Base-by-base conservation (phyloP, 2,329 filamentous ascomycete genomes). In the Cryoendolithus antarcticus region DNA sequence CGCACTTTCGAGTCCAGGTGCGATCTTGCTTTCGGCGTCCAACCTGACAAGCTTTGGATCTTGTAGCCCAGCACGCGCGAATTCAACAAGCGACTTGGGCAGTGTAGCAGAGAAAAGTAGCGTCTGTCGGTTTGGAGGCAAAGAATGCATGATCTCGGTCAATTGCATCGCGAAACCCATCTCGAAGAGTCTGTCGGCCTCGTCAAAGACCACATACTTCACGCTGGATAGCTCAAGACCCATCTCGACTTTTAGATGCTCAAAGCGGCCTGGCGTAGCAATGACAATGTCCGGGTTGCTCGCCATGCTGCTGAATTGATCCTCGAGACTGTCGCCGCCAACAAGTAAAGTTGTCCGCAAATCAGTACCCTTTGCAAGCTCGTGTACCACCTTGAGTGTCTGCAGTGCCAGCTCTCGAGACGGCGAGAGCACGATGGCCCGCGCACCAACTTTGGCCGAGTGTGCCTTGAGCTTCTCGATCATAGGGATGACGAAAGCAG, bases 181-280 rank as follows among this genome's bases (percentile, higher is more conserved):
- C 58, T 98, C 91, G 61, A 98, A 98, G 11, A 98, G 69, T 39
- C 91, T 76, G 69, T 98, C 91, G 1, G 93, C 91, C 61, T 98
- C 91, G 58, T 98, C 91, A 48, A 98, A 98, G 6, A 98, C 91
- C 15, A 94, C 86, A 55, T 98, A 98, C 50, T 77, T 74, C 44
- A 98, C 80, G 3, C 86, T 93, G 1, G 81, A 86, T n/a, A 98
- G 66, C 54, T 95, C 85, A 38, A 98, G 63, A 7, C 72, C 71
- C 93, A 98, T 98, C 58, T 98, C 91, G 11, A 96, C 89, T 63
- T 96, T 93, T 47, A 98, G 64, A 69, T 98, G 91, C 49, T 98
- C 67, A 53, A 98, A 98, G 51, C 91, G 84, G 60, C 93, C 91
- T 0, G 91, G 91, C 0, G 93, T 96, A 8, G 91, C 91, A 55